Percentiles rank a stretch among this genome's conserved stretches.
These are phyloP conservation scores for Lactuca sativa DNA, from an alignment of 129 eudicot species.

Conservation along the genomic window DNA sequence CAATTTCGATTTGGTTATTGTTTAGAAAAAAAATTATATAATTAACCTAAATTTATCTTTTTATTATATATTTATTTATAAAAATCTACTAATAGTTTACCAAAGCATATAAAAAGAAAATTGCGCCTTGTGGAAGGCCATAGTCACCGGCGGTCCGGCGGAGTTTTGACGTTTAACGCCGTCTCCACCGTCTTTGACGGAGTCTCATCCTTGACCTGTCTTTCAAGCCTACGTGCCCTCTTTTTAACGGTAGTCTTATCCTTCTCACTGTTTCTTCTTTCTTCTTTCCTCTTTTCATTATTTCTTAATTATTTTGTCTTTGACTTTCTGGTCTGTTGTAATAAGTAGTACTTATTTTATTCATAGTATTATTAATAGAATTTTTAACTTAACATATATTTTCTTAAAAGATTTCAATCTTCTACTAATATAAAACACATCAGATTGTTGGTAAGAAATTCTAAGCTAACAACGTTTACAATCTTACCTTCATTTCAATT, in stretches of 20 bases:
- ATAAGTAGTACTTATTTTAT: neutral
- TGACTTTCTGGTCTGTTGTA: neutral
- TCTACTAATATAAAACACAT: too few species aligned
- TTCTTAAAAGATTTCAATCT: too few species aligned
- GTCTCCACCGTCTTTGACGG: constrained; percentile 13
- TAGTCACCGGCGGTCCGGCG: constrained; percentile 14
- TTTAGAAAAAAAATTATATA: too few species aligned
- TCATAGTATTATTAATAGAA: neutral
- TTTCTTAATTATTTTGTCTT: constrained; percentile 14
- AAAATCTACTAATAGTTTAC: too few species aligned
- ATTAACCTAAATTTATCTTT: too few species aligned
- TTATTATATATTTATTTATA: too few species aligned
- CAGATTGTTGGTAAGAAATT: too few species aligned
- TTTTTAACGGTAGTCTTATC: neutral
- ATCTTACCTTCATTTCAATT: too few species aligned
- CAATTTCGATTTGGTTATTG: too few species aligned
- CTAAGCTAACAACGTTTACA: too few species aligned
- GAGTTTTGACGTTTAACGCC: neutral
- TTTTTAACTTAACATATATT: neutral
- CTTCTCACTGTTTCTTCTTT: constrained; percentile 4
- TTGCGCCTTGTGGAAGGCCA: neutral
- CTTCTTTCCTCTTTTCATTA: neutral
- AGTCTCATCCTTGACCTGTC: constrained; percentile 6
- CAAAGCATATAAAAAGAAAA: neutral
- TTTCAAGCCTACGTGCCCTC: neutral